These are phyloP conservation scores for Sclerotinia trifoliorum DNA, from an alignment of 2,329 filamentous ascomycete species.

Conservation along the genomic window DNA sequence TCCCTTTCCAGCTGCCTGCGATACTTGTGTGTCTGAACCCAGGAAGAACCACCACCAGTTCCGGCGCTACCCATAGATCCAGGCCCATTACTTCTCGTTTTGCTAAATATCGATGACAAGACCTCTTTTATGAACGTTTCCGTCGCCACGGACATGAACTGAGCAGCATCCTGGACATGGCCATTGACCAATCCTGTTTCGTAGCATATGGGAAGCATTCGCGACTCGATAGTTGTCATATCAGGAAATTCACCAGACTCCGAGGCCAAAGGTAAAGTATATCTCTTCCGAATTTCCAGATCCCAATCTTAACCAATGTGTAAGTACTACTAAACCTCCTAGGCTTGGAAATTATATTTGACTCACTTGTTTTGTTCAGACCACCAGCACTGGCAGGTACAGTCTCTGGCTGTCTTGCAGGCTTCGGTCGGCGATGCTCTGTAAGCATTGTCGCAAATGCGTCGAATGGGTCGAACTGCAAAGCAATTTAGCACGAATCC, in stretches of 20 bases:
- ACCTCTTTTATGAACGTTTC: slow-evolving; percentile 68
- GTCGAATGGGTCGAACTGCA: slow-evolving; percentile 38
- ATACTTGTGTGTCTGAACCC: slow-evolving; percentile 79
- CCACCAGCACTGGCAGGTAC: slow-evolving; percentile 68
- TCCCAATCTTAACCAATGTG: slow-evolving; percentile 54
- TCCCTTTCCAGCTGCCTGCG: slow-evolving; percentile 71
- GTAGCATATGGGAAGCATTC: slow-evolving; percentile 69
- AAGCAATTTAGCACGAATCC: neutral
- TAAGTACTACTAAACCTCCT: neutral
- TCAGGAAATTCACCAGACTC: slow-evolving; percentile 71
- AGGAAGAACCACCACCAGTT: slow-evolving; percentile 63
- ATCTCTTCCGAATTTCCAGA: slow-evolving; percentile 65
- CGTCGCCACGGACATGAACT: slow-evolving; percentile 63
- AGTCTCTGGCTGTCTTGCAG: slow-evolving; percentile 53
- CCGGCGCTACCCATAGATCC: slow-evolving; percentile 61
- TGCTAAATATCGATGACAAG: slow-evolving; percentile 60
- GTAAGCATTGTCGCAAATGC: slow-evolving; percentile 39
- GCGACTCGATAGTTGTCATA: slow-evolving; percentile 58
- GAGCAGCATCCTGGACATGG: slow-evolving; percentile 58
- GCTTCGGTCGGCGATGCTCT: slow-evolving; percentile 41
- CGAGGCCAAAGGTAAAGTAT: slow-evolving; percentile 60
- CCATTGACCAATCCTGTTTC: slow-evolving; percentile 61
- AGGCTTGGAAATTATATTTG: slow-evolving; percentile 48
- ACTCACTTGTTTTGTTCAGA: slow-evolving; percentile 68
- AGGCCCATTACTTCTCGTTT: slow-evolving; percentile 63